These are phyloP conservation scores for Candida ponderosae DNA, from an alignment of 805 yeast genomes.

Conservation along the genomic window DNA sequence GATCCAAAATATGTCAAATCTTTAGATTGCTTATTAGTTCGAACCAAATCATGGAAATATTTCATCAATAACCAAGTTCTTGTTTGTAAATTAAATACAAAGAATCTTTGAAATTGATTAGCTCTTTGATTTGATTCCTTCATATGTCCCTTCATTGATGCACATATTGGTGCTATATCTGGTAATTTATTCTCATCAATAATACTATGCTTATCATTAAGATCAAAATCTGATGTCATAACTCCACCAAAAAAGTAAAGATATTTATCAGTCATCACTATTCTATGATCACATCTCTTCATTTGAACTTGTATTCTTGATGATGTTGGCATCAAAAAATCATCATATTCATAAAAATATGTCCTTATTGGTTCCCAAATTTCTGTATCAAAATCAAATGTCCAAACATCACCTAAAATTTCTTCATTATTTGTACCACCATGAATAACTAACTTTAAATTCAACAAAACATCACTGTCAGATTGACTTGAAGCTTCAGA, in stretches of 20 bases:
- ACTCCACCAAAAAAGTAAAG: slow-evolving; percentile 13
- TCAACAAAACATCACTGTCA: neutral
- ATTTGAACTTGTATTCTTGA: slow-evolving; percentile 4
- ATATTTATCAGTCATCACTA: slow-evolving; percentile 12
- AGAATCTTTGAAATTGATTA: slow-evolving; percentile 5
- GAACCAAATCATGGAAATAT: slow-evolving; percentile 7
- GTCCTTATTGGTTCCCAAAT: slow-evolving; percentile 27
- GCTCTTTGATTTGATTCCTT: neutral
- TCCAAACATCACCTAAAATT: slow-evolving; percentile 43
- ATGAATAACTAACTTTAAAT: slow-evolving; percentile 22
- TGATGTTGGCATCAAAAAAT: slow-evolving; percentile 7
- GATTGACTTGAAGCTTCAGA: neutral
- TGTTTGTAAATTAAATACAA: slow-evolving; percentile 8
- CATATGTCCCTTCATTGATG: neutral
- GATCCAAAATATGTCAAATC: slow-evolving; percentile 3
- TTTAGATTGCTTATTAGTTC: neutral
- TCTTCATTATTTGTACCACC: slow-evolving; percentile 29
- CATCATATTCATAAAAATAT: slow-evolving; percentile 16
- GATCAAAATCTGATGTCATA: slow-evolving; percentile 3
- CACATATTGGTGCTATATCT: slow-evolving; percentile 9
- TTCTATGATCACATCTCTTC: slow-evolving; percentile 11
- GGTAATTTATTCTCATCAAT: neutral
- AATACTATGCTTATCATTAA: neutral
- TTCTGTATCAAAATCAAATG: slow-evolving; percentile 36
- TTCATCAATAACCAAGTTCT: slow-evolving; percentile 10